Percentiles rank a stretch among this genome's conserved stretches.
phyloP scores from a whole-genome alignment of 2,329 filamentous ascomycete genomes.

The Spiromastix sp. region DNA sequence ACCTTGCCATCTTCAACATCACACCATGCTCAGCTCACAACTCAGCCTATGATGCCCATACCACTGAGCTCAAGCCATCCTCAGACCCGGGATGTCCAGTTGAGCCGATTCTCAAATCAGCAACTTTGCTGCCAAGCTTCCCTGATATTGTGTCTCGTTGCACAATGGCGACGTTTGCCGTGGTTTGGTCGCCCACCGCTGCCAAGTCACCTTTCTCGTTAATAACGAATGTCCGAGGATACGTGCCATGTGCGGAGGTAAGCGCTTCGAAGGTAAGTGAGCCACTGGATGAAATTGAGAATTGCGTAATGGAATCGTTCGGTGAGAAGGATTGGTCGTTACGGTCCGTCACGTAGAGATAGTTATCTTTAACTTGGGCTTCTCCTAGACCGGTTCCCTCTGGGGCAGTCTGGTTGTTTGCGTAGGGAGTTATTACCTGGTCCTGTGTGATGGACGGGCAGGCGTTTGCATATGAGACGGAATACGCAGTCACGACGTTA shows the following conservation, averaged over 20 bases:
- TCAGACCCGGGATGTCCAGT: slow-evolving; percentile 34
- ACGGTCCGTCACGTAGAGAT: slow-evolving; percentile 59
- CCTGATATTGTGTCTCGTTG: slow-evolving; percentile 48
- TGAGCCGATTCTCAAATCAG: slow-evolving; percentile 30
- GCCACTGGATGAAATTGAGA: slow-evolving; percentile 45
- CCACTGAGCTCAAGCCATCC: slow-evolving; percentile 39
- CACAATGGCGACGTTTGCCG: slow-evolving; percentile 48
- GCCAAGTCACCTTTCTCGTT: slow-evolving; percentile 51
- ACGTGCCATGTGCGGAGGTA: slow-evolving; percentile 49
- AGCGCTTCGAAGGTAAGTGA: slow-evolving; percentile 45
- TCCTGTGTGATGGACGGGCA: slow-evolving; percentile 39
- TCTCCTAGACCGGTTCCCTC: slow-evolving; percentile 44
- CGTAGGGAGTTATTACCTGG: slow-evolving; percentile 40
- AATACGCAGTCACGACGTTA: slow-evolving; percentile 40
- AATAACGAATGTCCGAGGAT: slow-evolving; percentile 54
- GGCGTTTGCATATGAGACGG: slow-evolving; percentile 18
- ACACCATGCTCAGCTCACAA: too few species aligned
- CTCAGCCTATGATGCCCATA: slow-evolving; percentile 21
- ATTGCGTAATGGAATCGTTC: slow-evolving; percentile 56
- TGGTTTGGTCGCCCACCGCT: slow-evolving; percentile 51
- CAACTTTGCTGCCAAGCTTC: slow-evolving; percentile 37
- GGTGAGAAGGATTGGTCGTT: slow-evolving; percentile 45
- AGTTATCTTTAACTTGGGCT: slow-evolving; percentile 44
- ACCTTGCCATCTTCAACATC: too few species aligned
- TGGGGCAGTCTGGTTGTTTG: slow-evolving; percentile 32